These are phyloP conservation scores for Penicillium herquei DNA, from an alignment of 495 filamentous ascomycete species.

Conservation along the genomic window DNA sequence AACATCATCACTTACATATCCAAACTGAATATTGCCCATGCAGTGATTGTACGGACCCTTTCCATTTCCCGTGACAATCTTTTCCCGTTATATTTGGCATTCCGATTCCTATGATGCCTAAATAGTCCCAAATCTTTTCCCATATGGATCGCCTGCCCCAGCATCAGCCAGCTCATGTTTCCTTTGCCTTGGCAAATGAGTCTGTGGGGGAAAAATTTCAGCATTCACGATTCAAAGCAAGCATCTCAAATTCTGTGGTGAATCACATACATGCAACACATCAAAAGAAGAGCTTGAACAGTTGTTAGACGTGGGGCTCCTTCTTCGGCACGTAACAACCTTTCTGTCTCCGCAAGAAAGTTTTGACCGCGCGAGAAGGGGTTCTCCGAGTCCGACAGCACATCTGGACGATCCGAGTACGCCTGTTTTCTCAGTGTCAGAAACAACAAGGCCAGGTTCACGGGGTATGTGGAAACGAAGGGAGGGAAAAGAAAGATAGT, in stretches of 20 bases:
- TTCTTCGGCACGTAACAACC: constrained; percentile 34
- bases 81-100: constrained; percentile 5
- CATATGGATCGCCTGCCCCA: constrained; percentile 36
- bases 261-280: constrained; percentile 36
- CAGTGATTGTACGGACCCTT: constrained; percentile 26
- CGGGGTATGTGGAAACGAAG: too few relatives aligned
- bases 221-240: not conserved
- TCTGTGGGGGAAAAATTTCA: constrained; percentile 13
- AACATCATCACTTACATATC: constrained; percentile 25
- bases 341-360: constrained; percentile 37
- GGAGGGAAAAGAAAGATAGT: not conserved
- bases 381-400: constrained; percentile 31
- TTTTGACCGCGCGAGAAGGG: constrained; percentile 28
- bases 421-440: constrained; percentile 18
- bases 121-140: constrained; percentile 35
- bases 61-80: constrained; percentile 19
- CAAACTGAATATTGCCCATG: constrained; percentile 37
- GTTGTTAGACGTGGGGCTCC: constrained; percentile 30
- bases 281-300: constrained; percentile 37
- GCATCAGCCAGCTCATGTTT: constrained; percentile 32
- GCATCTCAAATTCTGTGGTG: not conserved
- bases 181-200: constrained; percentile 32
- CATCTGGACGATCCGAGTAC: constrained; percentile 50
- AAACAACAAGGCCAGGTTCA: not conserved
- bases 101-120: constrained; percentile 9